Evolutionary conservation across 2,329 filamentous ascomycete species (phyloP).

Genomic region (Drechslerella coelobrocha): DNA sequence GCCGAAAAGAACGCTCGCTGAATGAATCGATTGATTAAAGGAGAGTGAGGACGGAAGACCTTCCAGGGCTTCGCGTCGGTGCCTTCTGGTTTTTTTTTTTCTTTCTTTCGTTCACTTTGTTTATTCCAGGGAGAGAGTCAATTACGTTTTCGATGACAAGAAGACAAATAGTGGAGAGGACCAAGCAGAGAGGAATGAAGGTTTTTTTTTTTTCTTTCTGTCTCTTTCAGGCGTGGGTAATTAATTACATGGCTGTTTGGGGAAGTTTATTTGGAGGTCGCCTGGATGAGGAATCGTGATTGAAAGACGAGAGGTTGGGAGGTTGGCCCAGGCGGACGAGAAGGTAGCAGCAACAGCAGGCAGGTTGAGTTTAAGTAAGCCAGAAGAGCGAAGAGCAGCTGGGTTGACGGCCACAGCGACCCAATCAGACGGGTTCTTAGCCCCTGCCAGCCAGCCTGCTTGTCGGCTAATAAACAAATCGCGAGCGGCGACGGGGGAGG

Average conservation of each 20-base stretch:
- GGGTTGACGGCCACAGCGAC: slow-evolving; percentile 7
- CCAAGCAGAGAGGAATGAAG: slow-evolving; percentile 6
- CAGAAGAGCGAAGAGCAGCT: neutral
- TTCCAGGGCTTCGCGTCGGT: too few species aligned
- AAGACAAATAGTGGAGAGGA: too few species aligned
- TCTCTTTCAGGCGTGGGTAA: neutral
- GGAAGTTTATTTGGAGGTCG: slow-evolving; percentile 50
- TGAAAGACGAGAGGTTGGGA: slow-evolving; percentile 50
- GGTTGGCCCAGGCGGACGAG: neutral
- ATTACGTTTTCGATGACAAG: too few species aligned
- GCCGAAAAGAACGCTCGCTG: slow-evolving; percentile 29
- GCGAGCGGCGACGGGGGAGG: neutral
- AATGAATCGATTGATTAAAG: neutral
- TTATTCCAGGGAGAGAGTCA: too few species aligned
- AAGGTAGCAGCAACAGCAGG: neutral
- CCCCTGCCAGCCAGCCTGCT: neutral
- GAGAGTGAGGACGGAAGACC: neutral
- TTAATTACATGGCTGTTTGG: slow-evolving; percentile 50
- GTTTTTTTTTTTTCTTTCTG: neutral
- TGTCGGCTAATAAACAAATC: slow-evolving; percentile 7
- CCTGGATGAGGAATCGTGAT: slow-evolving; percentile 46
- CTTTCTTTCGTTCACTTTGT: too few species aligned
- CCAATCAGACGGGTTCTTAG: slow-evolving; percentile 29
- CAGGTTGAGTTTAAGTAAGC: neutral
- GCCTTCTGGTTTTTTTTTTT: too few species aligned